Evolutionary conservation across 1,139 yeast species (phyloP).

Genomic region (Lodderomyces parapsilosis): DNA sequence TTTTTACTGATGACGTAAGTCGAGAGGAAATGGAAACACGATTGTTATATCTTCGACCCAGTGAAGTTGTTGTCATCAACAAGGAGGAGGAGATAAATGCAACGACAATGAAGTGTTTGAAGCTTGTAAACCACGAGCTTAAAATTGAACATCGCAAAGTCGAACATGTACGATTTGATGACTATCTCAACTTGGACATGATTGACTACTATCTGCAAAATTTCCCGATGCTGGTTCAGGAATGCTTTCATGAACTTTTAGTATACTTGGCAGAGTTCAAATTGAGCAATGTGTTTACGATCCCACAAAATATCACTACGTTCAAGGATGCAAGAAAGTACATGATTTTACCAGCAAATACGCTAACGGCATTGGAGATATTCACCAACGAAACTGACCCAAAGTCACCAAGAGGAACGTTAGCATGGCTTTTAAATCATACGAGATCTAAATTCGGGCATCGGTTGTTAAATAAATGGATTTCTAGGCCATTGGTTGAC

Average conservation of each 20-base stretch:
- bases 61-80: constrained; percentile 56
- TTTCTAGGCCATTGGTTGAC: constrained; percentile 65
- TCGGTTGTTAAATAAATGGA: constrained; percentile 68
- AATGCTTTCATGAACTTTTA: constrained; percentile 49
- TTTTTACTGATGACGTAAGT: constrained; percentile 54
- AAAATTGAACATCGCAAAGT: constrained; percentile 13
- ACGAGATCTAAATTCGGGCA: constrained; percentile 78
- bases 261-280: constrained; percentile 62
- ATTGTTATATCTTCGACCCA: constrained; percentile 68
- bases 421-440: constrained; percentile 77
- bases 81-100: constrained; percentile 19
- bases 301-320: constrained; percentile 45
- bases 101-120: constrained; percentile 25
- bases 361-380: constrained; percentile 71
- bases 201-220: constrained; percentile 26
- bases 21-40: constrained; percentile 71
- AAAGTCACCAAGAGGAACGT: constrained; percentile 57
- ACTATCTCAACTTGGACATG: constrained; percentile 18
- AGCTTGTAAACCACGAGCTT: constrained; percentile 17
- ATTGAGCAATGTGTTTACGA: constrained; percentile 54
- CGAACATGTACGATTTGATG: constrained; percentile 3
- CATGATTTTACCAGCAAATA: constrained; percentile 70
- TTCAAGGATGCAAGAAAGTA: constrained; percentile 49
- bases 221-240: constrained; percentile 26
- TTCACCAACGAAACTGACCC: constrained; percentile 62